Percentiles rank a stretch among this genome's conserved stretches.
Evolutionary conservation across 257 asterid genomes (phyloP).

Genomic region (Capsicum rhomboideum): DNA sequence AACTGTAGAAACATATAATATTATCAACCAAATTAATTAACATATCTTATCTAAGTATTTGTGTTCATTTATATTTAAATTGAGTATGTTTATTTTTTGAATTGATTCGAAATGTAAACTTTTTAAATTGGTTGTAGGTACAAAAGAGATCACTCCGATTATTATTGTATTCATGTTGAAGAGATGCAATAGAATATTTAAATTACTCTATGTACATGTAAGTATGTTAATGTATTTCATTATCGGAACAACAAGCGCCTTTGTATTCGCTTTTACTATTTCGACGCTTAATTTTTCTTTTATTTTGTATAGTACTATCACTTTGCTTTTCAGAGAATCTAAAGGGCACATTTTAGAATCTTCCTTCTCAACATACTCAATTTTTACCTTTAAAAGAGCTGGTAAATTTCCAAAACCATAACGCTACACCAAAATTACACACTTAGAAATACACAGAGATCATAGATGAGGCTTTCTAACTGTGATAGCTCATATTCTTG

Average conservation of each 20-base stretch:
- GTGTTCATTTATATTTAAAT: too few relatives aligned
- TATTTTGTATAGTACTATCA: not conserved
- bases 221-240: not conserved
- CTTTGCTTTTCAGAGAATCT: not conserved
- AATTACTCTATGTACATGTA: not conserved
- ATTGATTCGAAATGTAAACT: too few relatives aligned
- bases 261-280: not conserved
- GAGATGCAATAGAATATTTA: not conserved
- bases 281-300: not conserved
- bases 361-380: not conserved
- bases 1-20: too few relatives aligned
- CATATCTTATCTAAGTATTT: too few relatives aligned
- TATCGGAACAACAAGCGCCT: not conserved
- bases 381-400: not conserved
- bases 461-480: slow-evolving; percentile 2
- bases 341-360: not conserved
- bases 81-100: too few relatives aligned
- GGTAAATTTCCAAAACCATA: not conserved
- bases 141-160: not conserved
- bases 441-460: not conserved
- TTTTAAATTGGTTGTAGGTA: too few relatives aligned
- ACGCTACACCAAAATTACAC: not conserved
- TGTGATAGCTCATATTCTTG: not conserved
- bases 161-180: not conserved
- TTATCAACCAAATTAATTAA: too few relatives aligned